Evolutionary conservation across 495 filamentous ascomycete species (phyloP), one percentile per base, ranked within the genome.

Genomic region (Penicillium longicatenatum): DNA sequence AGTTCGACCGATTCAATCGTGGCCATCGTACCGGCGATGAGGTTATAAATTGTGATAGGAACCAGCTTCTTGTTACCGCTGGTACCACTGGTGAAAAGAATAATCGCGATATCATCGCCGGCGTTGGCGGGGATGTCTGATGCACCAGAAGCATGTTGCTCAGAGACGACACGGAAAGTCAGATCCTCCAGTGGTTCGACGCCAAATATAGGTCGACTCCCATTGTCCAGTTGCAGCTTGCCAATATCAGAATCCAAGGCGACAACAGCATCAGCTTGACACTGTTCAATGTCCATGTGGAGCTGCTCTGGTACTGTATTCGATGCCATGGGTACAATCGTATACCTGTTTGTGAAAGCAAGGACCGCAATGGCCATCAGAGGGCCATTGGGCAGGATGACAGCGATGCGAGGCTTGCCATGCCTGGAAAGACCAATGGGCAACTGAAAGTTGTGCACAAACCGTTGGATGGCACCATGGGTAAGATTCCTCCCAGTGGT

Each of bases 41-140:
- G 70, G n/a, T 69, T 68, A 24, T 69, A 66, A 8, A 67, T 54
- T n/a, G 69, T 68, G 26, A 78, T 62, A 2, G 75, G 75, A 17
- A 80, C 76, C 42, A 78, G 61, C 57, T 80, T 80, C 55, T 75
- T 78, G 17, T 59, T 78, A 2, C 76, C 77, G 33, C 71, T 77
- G 4, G 76, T 80, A 48, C 77, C 77, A 55, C 73, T 77, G 4
- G 77, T 80, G 57, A 75, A 77, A 6, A 80, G 63, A 17, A 80
- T 68, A 33, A 80, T 65, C 17, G 69, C 75, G 44, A 70, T 68
- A 49, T 80, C 75, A 33, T 66, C 54, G 2, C 43, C 56, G 9
- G 56, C 33, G 31, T 63, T 66, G 6, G 60, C 31, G 4, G 50
- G 37, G 26, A 54, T 8, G 6, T 35, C 16, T 22, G 39, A 47